Base-by-base conservation (phyloP, 2,329 filamentous ascomycete genomes). In the Didymella segeticola region DNA sequence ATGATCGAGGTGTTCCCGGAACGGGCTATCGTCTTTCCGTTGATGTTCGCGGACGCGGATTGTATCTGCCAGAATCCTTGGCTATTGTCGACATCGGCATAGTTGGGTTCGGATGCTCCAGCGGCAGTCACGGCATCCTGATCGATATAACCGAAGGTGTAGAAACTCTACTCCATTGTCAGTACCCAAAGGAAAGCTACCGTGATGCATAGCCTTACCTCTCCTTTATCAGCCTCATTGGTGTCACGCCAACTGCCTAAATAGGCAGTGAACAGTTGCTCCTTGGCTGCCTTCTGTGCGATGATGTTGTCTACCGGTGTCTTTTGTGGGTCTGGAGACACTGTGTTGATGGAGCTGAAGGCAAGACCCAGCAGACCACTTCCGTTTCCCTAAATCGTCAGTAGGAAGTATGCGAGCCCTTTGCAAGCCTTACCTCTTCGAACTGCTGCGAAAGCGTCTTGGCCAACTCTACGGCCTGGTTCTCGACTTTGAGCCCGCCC, bases 231-330 rank as follows among this genome's bases (percentile, higher is more conserved):
- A 3, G 66, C 68, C 53, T 77, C 68, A 51, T 77, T 64, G 20
- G 67, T 61, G 62, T 86, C 83, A 38, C 80, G 77, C 73, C 80
- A 77, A 63, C 81, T 80, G 58, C 85, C 85, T 37, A 89, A 79
- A 50, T 85, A 85, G 12, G 80, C 84, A 0, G 86, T 89, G 75
- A 89, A 89, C 5, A 89, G 77, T 36, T 52, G 41, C 17, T 46
- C 34, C n/a, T 41, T 66, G 83, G 78, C 2, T 79, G 68, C 0
- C 1, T 76, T 51, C 61, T 86, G 79, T 56, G 68, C 75, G 56
- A 89, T 86, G 23, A 90, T 86, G 75, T 88, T 90, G 64, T 88
- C 85, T 11, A 90, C 82, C 0, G 86, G 86, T 0, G 87, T 90
- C 14, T 76, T 73, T 51, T 86, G 83, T 0, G 80, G 76, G 5